These are phyloP conservation scores for Xylaria flabelliformis DNA, from an alignment of 495 filamentous ascomycete species.

Conservation along the genomic window DNA sequence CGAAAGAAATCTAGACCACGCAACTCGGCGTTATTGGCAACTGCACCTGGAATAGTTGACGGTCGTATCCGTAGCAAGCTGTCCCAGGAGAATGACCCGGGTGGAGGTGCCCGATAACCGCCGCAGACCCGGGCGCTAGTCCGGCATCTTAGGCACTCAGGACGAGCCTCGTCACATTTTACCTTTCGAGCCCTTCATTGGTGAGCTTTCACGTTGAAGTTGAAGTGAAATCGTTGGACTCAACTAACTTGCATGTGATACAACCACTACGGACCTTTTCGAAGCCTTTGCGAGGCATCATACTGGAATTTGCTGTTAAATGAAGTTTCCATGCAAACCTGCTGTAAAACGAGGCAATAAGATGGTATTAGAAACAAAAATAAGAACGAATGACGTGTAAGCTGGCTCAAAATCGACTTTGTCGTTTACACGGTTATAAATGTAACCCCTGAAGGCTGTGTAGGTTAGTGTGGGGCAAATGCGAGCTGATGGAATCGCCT, in stretches of 20 bases:
- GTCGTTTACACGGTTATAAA: background rate
- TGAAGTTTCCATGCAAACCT: no score
- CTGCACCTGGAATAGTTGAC: slow-evolving; percentile 33
- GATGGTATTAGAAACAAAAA: background rate
- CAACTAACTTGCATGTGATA: slow-evolving; percentile 48
- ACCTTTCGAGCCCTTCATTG: slow-evolving; percentile 40
- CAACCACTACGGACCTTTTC: slow-evolving; percentile 48
- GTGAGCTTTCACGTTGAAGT: slow-evolving; percentile 5
- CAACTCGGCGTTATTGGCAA: slow-evolving; percentile 37
- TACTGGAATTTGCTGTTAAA: background rate
- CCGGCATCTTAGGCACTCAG: slow-evolving; percentile 41
- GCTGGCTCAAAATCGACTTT: background rate
- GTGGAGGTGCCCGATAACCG: slow-evolving; percentile 37
- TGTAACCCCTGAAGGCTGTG: slow-evolving; percentile 17
- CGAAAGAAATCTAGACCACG: slow-evolving; percentile 54
- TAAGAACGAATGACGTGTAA: background rate
- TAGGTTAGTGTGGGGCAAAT: slow-evolving; percentile 18
- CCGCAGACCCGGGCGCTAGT: slow-evolving; percentile 41
- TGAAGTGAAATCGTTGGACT: slow-evolving; percentile 6
- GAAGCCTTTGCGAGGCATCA: slow-evolving; percentile 47
- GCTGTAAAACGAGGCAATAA: background rate
- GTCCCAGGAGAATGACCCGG: slow-evolving; percentile 32
- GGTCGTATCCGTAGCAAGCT: slow-evolving; percentile 35
- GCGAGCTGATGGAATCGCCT: slow-evolving; percentile 11
- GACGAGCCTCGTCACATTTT: slow-evolving; percentile 49